Percentiles rank a stretch among this genome's conserved stretches.
These are phyloP conservation scores for Sanguinoderma infundibulare DNA, from an alignment of 1,284 basidiomycete genomes.

Conservation along the genomic window DNA sequence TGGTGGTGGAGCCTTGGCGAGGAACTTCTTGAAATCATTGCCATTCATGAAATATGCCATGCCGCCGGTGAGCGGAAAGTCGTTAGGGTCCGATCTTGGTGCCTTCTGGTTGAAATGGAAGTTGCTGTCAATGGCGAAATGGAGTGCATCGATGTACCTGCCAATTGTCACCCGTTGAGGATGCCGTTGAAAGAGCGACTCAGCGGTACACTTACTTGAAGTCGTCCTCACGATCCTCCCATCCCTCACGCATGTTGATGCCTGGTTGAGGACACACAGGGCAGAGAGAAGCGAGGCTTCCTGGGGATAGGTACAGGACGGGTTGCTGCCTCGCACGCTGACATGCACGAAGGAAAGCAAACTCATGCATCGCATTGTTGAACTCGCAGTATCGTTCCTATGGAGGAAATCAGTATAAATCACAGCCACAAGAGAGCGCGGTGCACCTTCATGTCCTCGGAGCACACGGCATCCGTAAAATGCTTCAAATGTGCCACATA, in stretches of 20 bases:
- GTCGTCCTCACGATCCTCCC: not conserved
- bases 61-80: constrained; percentile 7
- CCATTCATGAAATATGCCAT: constrained; percentile 11
- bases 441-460: constrained; percentile 8
- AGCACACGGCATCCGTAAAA: constrained; percentile 4
- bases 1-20: not conserved
- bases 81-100: constrained; percentile 9
- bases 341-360: constrained; percentile 9
- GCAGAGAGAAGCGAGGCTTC: not conserved
- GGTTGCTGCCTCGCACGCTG: not conserved
- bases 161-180: constrained; percentile 12
- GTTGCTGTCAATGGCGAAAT: constrained; percentile 15
- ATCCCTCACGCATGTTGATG: not conserved
- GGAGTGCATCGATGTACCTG: constrained; percentile 11
- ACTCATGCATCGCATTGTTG: constrained; percentile 9
- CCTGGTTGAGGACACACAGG: not conserved
- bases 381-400: constrained; percentile 28
- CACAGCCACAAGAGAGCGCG: not conserved
- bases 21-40: constrained; percentile 8
- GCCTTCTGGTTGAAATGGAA: constrained; percentile 15
- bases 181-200: constrained; percentile 3
- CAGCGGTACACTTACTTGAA: not conserved
- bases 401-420: not conserved
- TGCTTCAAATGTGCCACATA: constrained; percentile 8
- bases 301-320: not conserved